Evolutionary conservation across 768 basidiomycete species (phyloP).

Genomic region (Cystobasidium tubakii): DNA sequence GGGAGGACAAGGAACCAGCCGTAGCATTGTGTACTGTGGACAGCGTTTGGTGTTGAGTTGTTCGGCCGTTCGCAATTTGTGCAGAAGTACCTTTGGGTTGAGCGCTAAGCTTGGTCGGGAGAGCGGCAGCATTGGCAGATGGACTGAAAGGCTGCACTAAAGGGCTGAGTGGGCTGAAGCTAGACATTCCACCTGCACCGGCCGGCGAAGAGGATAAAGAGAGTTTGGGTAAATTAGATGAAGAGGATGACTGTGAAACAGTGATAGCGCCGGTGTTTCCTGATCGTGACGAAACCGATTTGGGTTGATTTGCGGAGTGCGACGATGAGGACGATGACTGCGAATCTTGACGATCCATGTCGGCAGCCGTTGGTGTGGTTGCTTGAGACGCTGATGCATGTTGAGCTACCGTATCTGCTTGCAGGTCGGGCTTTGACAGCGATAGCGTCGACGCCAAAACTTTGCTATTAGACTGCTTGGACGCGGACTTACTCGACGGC

Average conservation of each 20-base stretch:
- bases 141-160: slow-evolving; percentile 46
- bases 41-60: not conserved
- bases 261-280: not conserved
- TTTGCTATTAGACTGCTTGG: not conserved
- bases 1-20: not conserved
- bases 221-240: not conserved
- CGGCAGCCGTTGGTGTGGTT: not conserved
- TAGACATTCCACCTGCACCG: not conserved
- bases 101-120: not conserved
- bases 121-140: not conserved
- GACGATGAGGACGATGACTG: not conserved
- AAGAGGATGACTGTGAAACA: not conserved
- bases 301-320: not conserved
- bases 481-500: not conserved
- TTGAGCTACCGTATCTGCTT: not conserved
- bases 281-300: not conserved
- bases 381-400: not conserved
- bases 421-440: not conserved
- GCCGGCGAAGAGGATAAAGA: not conserved
- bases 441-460: not conserved
- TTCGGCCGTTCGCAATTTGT: not conserved
- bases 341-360: slow-evolving; percentile 17
- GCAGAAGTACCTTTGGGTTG: not conserved
- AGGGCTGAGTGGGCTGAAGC: slow-evolving; percentile 43
- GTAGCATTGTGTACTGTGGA: too few species aligned